Evolutionary conservation across 106 monocot species (phyloP).

Genomic region (Apostasia ramifera): DNA sequence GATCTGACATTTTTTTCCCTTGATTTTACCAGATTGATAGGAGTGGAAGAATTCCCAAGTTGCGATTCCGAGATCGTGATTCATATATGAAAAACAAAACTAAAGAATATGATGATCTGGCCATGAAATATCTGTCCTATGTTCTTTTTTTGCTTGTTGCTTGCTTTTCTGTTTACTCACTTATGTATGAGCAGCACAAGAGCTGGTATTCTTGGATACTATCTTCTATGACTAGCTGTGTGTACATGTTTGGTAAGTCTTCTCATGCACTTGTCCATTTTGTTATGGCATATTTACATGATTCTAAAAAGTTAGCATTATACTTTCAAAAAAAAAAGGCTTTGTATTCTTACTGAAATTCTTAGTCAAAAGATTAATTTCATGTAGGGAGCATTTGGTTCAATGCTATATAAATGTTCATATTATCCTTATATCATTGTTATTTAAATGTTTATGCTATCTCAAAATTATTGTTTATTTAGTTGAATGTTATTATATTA

Average conservation of each 20-base stretch:
- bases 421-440: too few relatives aligned
- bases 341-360: too few relatives aligned
- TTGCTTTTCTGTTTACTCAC: slow-evolving; percentile 82
- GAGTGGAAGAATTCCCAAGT: slow-evolving; percentile 77
- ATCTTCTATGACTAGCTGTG: slow-evolving; percentile 85
- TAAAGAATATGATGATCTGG: slow-evolving; percentile 96
- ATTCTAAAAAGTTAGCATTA: too few relatives aligned
- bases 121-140: slow-evolving; percentile 95
- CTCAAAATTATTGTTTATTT: too few relatives aligned
- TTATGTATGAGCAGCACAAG: slow-evolving; percentile 81
- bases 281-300: too few relatives aligned
- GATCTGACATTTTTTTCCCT: not conserved
- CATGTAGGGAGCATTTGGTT: too few relatives aligned
- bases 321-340: too few relatives aligned
- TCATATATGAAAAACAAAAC: slow-evolving; percentile 90
- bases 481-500: too few relatives aligned
- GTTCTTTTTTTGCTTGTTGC: slow-evolving; percentile 72
- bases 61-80: slow-evolving; percentile 81
- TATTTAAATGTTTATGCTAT: too few relatives aligned
- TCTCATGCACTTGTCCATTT: not conserved
- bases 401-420: too few relatives aligned
- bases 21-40: slow-evolving; percentile 65
- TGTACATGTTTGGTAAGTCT: slow-evolving; percentile 96
- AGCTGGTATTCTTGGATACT: slow-evolving; percentile 99
- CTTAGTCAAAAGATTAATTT: too few relatives aligned